Evolutionary conservation across 305 asterid genomes (phyloP), one percentile per base, ranked within the genome.

Genomic region (Fraxinus sp.): DNA sequence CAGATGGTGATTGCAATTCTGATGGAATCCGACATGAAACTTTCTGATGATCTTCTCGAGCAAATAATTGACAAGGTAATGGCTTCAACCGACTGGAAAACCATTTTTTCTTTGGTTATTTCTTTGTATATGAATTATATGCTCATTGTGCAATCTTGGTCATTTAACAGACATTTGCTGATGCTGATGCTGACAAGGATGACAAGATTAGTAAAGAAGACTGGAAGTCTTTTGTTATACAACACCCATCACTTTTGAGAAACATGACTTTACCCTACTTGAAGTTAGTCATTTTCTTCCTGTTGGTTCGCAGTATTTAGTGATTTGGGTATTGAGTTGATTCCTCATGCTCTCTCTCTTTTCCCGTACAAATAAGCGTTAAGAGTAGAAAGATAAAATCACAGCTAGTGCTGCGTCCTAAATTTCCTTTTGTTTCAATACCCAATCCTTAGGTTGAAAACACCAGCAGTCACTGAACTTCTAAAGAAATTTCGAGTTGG

Each of bases 1-100:
- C 92, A 93, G 89, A 93, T 95, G 99, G 96, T 95, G 87, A 84
- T 89, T 84, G 99, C 96, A 59, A 90, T 93, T 78, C 89, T 93
- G 78, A 62, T 73, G 86, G 97, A 95, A 90, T 94, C 96, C 74
- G 95, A 91, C 2, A 85, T 85, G 93, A 85, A 73, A 1, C 89
- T 94, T 46, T 86, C 98, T 14, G 99, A 93, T 49, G 99, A 94
- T 11, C 77, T 93, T 74, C 83, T 95, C 57, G 97, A 93, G 85
- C 89, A 86, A 81, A 94, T 95, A 82, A 87, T 94, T 79, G 97
- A 94, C 85, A 93, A 91, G 88, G 98, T 90, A 85, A 84, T 46
- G 68, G 20, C 32, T 77, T 32, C n/a, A 55, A 83, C 32, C 5
- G 20, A 78, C 26, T 2, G n/a, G 24, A 7, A 1, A 13, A 7